phyloP scores from a whole-genome alignment of 78 protist species.

The Dictyostelium purpureum region DNA sequence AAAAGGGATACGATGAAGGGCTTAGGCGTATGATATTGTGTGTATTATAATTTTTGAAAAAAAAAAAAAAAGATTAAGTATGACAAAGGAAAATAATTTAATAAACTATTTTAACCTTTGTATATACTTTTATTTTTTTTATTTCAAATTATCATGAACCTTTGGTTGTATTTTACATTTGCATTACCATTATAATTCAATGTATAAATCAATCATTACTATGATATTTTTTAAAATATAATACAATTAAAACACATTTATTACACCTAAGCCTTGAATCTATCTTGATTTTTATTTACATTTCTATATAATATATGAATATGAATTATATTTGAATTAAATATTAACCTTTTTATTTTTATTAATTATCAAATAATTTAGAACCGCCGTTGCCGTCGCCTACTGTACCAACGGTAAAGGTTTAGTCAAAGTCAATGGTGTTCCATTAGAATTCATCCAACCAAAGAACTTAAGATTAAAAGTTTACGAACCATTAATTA shows the following conservation, averaged over 20 bases:
- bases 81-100: too few species aligned
- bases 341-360: not conserved
- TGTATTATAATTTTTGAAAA: not conserved
- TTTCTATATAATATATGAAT: too few species aligned
- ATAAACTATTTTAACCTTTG: too few species aligned
- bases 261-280: too few species aligned
- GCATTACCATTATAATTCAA: too few species aligned
- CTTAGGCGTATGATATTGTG: not conserved
- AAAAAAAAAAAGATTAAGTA: not conserved
- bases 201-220: too few species aligned
- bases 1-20: not conserved
- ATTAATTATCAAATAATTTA: slow-evolving; percentile 78
- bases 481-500: slow-evolving; percentile 97
- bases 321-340: not conserved
- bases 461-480: slow-evolving; percentile 97
- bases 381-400: slow-evolving; percentile 99
- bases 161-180: too few species aligned
- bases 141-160: too few species aligned
- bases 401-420: slow-evolving; percentile 96
- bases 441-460: slow-evolving; percentile 94
- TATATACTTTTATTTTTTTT: too few species aligned
- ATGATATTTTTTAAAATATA: too few species aligned
- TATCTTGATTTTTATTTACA: too few species aligned
- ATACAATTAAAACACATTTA: too few species aligned
- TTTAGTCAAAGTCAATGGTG: slow-evolving; percentile 97